Conservation (phyloP, 306 rosid species). For the Lathyrus oleraceus region DNA sequence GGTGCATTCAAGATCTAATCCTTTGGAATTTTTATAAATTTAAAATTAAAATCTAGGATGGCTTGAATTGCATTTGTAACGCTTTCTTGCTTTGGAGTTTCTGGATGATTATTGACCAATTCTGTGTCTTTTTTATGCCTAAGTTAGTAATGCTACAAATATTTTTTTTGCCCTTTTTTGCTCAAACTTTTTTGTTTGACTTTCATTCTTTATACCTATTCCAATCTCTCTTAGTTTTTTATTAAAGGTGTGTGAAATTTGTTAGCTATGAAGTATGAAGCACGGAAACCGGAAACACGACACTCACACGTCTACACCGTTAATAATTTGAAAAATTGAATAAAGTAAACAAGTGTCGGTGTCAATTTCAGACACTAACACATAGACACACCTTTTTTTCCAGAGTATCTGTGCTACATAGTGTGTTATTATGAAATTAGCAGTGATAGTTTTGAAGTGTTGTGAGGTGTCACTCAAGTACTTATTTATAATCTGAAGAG, state of each 20-base stretch:
- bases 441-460: background rate
- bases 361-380: no score
- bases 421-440: no score
- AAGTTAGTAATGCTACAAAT: background rate
- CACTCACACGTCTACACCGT: no score
- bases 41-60: background rate
- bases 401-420: no score
- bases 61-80: conserved; percentile 16
- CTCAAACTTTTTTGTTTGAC: no score
- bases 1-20: background rate
- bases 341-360: no score
- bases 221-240: background rate
- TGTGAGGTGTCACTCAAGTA: background rate
- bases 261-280: no score
- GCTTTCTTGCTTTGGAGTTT: conserved; percentile 5
- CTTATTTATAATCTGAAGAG: conserved; percentile 18
- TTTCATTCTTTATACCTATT: background rate
- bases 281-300: no score
- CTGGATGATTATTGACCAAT: conserved; percentile 4
- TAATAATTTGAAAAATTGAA: no score
- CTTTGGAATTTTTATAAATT: background rate
- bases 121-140: background rate
- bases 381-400: no score
- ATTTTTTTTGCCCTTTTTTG: background rate
- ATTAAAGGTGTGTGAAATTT: background rate